A percentile compares a stretch with the other conserved stretches of the same genome.
These are phyloP conservation scores for Hypoxylon sp. DNA, from an alignment of 2,329 filamentous ascomycete species.

Conservation along the genomic window DNA sequence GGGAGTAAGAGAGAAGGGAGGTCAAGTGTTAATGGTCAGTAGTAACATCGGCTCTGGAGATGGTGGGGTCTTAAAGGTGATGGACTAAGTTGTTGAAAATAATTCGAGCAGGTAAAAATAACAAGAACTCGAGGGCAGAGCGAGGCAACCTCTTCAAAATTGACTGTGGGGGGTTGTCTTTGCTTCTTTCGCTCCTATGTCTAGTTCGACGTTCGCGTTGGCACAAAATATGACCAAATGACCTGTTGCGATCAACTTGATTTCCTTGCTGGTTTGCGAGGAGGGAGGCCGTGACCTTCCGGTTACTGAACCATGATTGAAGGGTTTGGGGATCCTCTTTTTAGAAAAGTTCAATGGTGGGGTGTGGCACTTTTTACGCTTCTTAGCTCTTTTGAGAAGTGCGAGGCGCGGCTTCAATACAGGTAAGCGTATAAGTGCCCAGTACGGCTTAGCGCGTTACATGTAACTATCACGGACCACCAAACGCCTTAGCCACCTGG, in stretches of 20 bases:
- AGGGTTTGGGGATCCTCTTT: conserved; percentile 37
- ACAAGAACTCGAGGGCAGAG: neutral
- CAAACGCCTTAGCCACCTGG: neutral
- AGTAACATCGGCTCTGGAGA: conserved; percentile 35
- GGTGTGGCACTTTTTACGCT: conserved; percentile 32
- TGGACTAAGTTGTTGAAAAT: conserved; percentile 8
- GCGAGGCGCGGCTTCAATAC: conserved; percentile 27
- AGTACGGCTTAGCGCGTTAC: neutral
- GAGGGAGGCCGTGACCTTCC: conserved; percentile 31
- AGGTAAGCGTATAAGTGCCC: conserved; percentile 1
- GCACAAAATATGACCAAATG: conserved; percentile 23
- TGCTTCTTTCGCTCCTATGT: conserved; percentile 10
- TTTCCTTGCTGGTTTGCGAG: conserved; percentile 39
- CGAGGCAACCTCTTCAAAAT: neutral
- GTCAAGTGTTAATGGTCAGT: conserved; percentile 40
- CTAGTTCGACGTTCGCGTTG: conserved; percentile 25
- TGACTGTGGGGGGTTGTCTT: conserved; percentile 8
- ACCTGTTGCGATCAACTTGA: conserved; percentile 27
- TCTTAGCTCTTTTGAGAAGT: conserved; percentile 39
- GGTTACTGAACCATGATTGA: conserved; percentile 41
- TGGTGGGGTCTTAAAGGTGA: conserved; percentile 39
- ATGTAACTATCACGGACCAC: neutral
- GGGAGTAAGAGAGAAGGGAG: conserved; percentile 9
- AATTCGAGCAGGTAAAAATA: conserved; percentile 11
- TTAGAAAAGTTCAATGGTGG: conserved; percentile 42